phyloP scores from a whole-genome alignment of 371 early-diverging fungal species.

The Thermomucor indicae-seudaticae region DNA sequence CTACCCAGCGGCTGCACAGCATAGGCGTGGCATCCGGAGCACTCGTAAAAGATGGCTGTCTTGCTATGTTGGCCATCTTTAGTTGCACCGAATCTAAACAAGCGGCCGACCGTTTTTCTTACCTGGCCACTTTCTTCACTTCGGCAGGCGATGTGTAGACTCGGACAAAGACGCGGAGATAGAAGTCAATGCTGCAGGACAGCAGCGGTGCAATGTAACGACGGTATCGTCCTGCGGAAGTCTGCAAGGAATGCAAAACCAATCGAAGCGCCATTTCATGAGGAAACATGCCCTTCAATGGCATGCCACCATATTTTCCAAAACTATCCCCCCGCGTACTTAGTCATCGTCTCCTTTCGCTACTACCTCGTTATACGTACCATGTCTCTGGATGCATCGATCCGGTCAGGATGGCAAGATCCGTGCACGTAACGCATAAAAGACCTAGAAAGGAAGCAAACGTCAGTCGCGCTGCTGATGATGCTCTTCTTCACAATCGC shows the following conservation, averaged over 20 bases:
- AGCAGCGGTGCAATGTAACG: conserved; percentile 90
- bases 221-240: conserved; percentile 86
- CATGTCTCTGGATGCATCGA: conserved; percentile 90
- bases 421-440: conserved; percentile 99
- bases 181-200: conserved; percentile 98
- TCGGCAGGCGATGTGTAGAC: conserved; percentile 77
- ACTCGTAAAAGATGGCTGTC: conserved; percentile 79
- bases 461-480: not conserved
- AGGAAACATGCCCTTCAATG: conserved; percentile 76
- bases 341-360: too few relatives aligned
- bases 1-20: conserved; percentile 69
- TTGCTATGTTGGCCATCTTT: conserved; percentile 39
- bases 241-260: conserved; percentile 82
- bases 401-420: conserved; percentile 96
- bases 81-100: not conserved
- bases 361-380: conserved; percentile 37
- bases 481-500: not conserved
- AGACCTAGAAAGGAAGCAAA: conserved; percentile 51
- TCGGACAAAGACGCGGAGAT: conserved; percentile 97
- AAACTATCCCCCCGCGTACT: conserved; percentile 45
- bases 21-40: conserved; percentile 80
- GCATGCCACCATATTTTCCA: conserved; percentile 95
- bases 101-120: conserved; percentile 6
- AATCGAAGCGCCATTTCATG: conserved; percentile 91
- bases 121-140: conserved; percentile 77